Evolutionary conservation across 352 stramenopile species (phyloP).

Genomic region (Globisporangium cylindrosporum): DNA sequence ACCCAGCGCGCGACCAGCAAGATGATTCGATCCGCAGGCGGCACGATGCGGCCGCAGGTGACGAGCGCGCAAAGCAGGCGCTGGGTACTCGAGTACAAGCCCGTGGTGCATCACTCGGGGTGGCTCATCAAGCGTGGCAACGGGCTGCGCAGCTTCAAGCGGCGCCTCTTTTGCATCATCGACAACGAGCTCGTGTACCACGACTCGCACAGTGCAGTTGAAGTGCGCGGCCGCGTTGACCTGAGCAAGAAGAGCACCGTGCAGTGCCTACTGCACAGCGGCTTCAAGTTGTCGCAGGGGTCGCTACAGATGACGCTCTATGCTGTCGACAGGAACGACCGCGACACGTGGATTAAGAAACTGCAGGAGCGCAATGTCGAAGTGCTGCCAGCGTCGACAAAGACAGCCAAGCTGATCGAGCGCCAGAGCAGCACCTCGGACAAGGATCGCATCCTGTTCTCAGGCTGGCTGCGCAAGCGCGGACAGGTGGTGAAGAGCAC

Average conservation of each 20-base stretch:
- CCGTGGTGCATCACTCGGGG: constrained; percentile 73
- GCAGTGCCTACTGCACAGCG: constrained; percentile 67
- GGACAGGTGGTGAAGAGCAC: constrained; percentile 82
- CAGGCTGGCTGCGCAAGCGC: constrained; percentile 81
- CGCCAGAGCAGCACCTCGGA: constrained; percentile 47
- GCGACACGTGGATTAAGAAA: constrained; percentile 82
- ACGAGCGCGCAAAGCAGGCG: constrained; percentile 59
- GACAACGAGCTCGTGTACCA: constrained; percentile 86
- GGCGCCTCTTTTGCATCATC: constrained; percentile 83
- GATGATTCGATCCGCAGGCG: constrained; percentile 60
- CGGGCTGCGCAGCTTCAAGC: constrained; percentile 82
- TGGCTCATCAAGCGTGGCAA: constrained; percentile 87
- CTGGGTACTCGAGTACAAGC: constrained; percentile 83
- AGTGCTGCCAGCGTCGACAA: constrained; percentile 46
- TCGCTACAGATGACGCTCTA: constrained; percentile 82
- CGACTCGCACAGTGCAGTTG: constrained; percentile 71
- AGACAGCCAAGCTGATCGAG: constrained; percentile 59
- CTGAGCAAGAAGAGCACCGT: constrained; percentile 61
- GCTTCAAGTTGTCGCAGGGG: constrained; percentile 71
- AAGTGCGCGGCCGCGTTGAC: constrained; percentile 75
- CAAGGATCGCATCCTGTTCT: constrained; percentile 61
- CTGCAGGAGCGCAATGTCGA: constrained; percentile 71
- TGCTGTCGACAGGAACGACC: constrained; percentile 67
- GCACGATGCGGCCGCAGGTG: constrained; percentile 35
- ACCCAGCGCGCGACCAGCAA: constrained; percentile 73